These are phyloP conservation scores for Cystobasidiaceae sp. DNA, from an alignment of 1,284 basidiomycete genomes.

Conservation along the genomic window DNA sequence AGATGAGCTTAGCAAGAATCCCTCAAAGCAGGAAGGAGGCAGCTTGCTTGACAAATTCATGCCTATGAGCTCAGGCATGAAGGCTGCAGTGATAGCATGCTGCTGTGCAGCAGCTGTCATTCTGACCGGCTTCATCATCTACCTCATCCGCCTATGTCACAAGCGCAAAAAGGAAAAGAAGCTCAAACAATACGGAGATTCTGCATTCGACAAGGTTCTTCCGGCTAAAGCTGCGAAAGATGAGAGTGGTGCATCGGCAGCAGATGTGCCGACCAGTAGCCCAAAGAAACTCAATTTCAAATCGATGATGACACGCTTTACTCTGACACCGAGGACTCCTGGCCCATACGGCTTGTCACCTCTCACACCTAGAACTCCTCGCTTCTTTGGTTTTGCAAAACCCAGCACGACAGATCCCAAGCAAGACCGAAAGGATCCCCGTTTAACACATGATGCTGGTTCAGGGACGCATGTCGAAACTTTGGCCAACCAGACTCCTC, in stretches of 20 bases:
- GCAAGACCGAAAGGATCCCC: too few relatives aligned
- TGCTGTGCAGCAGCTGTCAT: conserved; percentile 11
- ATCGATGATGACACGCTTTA: conserved; percentile 8
- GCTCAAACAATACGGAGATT: conserved; percentile 11
- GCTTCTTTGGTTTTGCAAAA: too few relatives aligned
- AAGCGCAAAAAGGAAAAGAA: not conserved
- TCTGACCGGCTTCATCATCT: not conserved
- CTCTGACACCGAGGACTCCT: conserved; percentile 12
- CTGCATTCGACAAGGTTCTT: conserved; percentile 24
- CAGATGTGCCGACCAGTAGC: not conserved
- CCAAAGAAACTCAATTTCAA: conserved; percentile 10
- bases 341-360: not conserved
- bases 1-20: not conserved
- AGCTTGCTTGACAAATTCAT: not conserved
- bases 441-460: too few relatives aligned
- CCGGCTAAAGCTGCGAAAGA: not conserved
- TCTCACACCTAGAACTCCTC: conserved; percentile 11
- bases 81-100: conserved; percentile 14
- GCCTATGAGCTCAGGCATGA: conserved; percentile 5
- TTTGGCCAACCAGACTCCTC: too few relatives aligned
- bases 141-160: conserved; percentile 19
- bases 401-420: too few relatives aligned
- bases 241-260: not conserved
- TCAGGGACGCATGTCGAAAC: too few relatives aligned
- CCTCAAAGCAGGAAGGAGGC: not conserved